phyloP scores from a whole-genome alignment of 805 yeast species.

The Jamesozyma hellenica region DNA sequence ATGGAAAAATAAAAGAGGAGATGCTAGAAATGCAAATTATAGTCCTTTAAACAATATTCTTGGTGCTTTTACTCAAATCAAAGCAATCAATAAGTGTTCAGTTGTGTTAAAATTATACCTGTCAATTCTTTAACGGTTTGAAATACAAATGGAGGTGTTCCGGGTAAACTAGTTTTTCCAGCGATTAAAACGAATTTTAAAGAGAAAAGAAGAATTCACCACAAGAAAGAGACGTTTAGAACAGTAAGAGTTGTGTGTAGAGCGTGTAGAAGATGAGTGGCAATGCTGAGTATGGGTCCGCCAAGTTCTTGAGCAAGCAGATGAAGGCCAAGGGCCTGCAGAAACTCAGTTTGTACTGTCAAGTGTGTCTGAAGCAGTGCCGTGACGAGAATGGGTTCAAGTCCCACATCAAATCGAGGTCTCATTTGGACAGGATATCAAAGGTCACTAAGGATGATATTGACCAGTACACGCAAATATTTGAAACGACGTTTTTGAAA shows the following conservation, averaged over 20 bases:
- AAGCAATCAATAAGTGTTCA: too few species aligned
- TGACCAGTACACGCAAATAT: constrained; percentile 48
- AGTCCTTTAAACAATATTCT: too few species aligned
- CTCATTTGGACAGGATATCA: constrained; percentile 54
- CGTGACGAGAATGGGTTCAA: constrained; percentile 93
- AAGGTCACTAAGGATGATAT: constrained; percentile 41
- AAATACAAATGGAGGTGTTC: too few species aligned
- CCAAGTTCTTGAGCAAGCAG: constrained; percentile 64
- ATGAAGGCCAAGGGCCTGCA: constrained; percentile 80
- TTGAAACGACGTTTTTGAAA: constrained; percentile 54
- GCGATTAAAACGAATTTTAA: too few species aligned
- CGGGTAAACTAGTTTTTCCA: too few species aligned
- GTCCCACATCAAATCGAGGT: constrained; percentile 75
- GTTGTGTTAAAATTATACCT: too few species aligned
- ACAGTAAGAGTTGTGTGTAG: not conserved
- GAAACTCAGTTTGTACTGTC: constrained; percentile 81
- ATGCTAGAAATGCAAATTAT: too few species aligned
- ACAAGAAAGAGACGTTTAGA: too few species aligned
- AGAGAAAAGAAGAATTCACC: too few species aligned
- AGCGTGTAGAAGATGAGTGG: not conserved
- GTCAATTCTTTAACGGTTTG: too few species aligned
- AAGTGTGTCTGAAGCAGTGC: constrained; percentile 84
- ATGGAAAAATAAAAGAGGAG: too few species aligned
- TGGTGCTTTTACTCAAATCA: too few species aligned
- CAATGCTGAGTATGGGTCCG: constrained; percentile 51